Evolutionary conservation across 495 filamentous ascomycete species (phyloP), one percentile per base, ranked within the genome.

Genomic region (Xylaria telfairii): DNA sequence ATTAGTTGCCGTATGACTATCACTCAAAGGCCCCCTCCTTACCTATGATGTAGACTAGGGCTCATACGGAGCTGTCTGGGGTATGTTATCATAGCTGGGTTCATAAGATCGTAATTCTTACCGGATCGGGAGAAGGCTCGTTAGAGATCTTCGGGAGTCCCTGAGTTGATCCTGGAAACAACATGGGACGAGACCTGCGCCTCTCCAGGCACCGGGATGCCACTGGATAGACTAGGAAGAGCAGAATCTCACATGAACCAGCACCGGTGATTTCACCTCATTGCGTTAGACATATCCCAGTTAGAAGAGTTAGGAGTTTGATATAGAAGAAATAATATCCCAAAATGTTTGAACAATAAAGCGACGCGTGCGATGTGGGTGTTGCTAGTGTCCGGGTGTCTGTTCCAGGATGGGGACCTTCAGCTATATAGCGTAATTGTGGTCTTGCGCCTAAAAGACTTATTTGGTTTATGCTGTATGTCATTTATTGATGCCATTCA

Each of bases 61-160:
- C 42, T 32, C 12, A 65, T 39, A 51, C 28, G 3, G 21, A 49
- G 17, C 24, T 64, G 21, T 4, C 7, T n/a, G 28, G 24, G 21
- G n/a, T 32, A 2, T 47, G 17, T n/a, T 46, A 46, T 44, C 5
- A 28, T 32, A 41, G 17, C 41, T 47, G 28, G 59, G 59, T 28
- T 13, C 61, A 46, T 37, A 19, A 37, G 30, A 46, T 65, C 44
- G 13, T 53, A 24, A 4, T 13, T 13, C 1, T 65, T 51, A 26
- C 62, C 28, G 2, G 30, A 65, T 65, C 39, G 9, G 62, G 44
- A 51, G 30, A 32, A 41, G 21, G n/a, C 21, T 44, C 39, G 65
- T 68, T 59, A 57, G 65, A 68, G 65, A 68, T 59, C 51, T 3
- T 56, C 62, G 26, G 1, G 3, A 51, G n/a, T 39, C 44, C 42